phyloP scores from a whole-genome alignment of 2,329 filamentous ascomycete genomes.

The Anisogramma anomala region DNA sequence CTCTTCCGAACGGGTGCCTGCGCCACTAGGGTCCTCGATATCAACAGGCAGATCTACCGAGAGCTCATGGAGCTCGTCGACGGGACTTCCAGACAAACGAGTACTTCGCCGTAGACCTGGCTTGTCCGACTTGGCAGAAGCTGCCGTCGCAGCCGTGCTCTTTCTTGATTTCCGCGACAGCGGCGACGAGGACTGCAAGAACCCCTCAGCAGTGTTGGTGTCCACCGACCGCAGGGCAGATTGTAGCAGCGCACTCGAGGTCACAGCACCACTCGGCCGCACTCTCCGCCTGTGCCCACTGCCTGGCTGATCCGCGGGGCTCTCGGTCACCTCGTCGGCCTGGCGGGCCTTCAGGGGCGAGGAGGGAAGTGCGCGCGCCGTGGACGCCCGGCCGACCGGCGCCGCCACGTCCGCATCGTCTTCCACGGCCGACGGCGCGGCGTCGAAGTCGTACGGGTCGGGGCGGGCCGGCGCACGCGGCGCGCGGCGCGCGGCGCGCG shows the following conservation, averaged over 20 bases:
- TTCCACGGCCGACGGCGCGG: constrained; percentile 20
- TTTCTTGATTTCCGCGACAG: constrained; percentile 29
- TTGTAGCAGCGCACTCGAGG: constrained; percentile 33
- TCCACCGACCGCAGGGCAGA: constrained; percentile 20
- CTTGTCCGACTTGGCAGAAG: constrained; percentile 23
- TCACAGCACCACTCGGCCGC: constrained; percentile 24
- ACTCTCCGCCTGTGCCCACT: constrained; percentile 39
- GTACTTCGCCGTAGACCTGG: constrained; percentile 15
- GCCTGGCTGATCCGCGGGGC: constrained; percentile 42
- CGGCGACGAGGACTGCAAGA: constrained; percentile 31
- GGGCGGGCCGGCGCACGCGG: constrained; percentile 15
- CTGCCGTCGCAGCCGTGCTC: constrained; percentile 21
- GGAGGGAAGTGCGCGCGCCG: constrained; percentile 9
- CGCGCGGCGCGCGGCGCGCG: constrained; percentile 13
- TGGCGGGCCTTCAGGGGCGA: constrained; percentile 5
- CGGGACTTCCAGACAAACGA: constrained; percentile 6
- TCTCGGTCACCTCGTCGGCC: constrained; percentile 39
- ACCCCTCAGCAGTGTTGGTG: constrained; percentile 19
- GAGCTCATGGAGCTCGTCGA: constrained; percentile 20
- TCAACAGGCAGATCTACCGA: constrained; percentile 17
- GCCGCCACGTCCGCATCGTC: constrained; percentile 11
- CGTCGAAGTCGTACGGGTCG: constrained; percentile 22
- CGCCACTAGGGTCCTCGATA: not conserved
- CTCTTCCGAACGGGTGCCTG: not conserved
- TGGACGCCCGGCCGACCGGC: constrained; percentile 15